Evolutionary conservation across 1,139 yeast species (phyloP).

Genomic region (Blastobotrys buckinghamii): DNA sequence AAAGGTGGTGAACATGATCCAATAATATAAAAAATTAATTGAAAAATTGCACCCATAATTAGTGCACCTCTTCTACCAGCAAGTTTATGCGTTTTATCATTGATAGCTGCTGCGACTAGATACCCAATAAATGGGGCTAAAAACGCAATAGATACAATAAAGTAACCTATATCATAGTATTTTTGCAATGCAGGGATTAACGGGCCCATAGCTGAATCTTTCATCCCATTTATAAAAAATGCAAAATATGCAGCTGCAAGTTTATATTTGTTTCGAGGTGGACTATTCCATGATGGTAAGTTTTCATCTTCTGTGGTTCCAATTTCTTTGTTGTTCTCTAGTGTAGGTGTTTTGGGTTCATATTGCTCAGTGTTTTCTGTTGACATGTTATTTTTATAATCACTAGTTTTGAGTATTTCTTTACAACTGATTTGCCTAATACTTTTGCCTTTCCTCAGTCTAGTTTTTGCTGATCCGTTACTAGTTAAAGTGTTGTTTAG

Average conservation of each 20-base stretch:
- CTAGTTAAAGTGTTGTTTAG: too few relatives aligned
- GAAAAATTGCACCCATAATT: constrained; percentile 35
- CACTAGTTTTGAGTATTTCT: too few relatives aligned
- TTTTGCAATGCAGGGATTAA: constrained; percentile 19
- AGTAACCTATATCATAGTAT: constrained; percentile 25
- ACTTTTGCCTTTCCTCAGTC: too few relatives aligned
- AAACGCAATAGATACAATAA: constrained; percentile 27
- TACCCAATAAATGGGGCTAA: constrained; percentile 34
- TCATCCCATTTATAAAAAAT: constrained; percentile 19
- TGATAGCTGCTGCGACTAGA: constrained; percentile 33
- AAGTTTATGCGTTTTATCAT: constrained; percentile 35
- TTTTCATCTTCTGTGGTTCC: background rate
- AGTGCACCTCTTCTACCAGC: constrained; percentile 40
- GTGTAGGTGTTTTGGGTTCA: background rate
- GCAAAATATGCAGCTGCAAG: constrained; percentile 19
- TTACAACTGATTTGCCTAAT: too few relatives aligned
- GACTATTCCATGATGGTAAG: constrained; percentile 14
- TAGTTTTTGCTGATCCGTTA: too few relatives aligned
- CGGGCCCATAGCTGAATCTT: constrained; percentile 20
- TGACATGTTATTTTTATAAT: too few relatives aligned
- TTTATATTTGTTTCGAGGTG: constrained; percentile 24
- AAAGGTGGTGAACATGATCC: constrained; percentile 39
- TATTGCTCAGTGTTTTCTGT: too few relatives aligned
- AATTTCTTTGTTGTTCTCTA: background rate
- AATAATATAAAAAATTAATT: constrained; percentile 39